These are phyloP conservation scores for Diplodia mutila DNA, from an alignment of 2,329 filamentous ascomycete genomes.

Conservation along the genomic window DNA sequence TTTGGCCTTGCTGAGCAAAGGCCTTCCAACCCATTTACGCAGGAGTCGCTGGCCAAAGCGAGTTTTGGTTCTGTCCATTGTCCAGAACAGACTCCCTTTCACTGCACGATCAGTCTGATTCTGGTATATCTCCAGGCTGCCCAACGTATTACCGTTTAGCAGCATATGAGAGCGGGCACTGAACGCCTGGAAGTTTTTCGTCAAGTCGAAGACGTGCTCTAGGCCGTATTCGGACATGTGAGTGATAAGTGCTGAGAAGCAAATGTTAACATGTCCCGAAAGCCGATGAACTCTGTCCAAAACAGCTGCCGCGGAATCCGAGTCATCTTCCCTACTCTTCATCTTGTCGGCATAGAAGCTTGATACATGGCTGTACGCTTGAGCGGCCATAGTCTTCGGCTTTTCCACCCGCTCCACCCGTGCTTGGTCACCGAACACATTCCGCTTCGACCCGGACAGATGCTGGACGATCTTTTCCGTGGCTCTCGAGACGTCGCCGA, in stretches of 20 bases:
- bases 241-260: constrained; percentile 93
- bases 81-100: constrained; percentile 93
- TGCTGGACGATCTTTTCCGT: constrained; percentile 92
- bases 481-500: constrained; percentile 85
- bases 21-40: constrained; percentile 92
- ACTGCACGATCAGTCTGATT: constrained; percentile 87
- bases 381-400: constrained; percentile 78
- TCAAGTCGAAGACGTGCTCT: constrained; percentile 93
- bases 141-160: constrained; percentile 90
- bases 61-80: constrained; percentile 88
- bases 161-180: constrained; percentile 94
- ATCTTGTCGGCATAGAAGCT: constrained; percentile 90
- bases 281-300: constrained; percentile 86
- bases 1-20: constrained; percentile 73
- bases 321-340: constrained; percentile 54
- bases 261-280: constrained; percentile 84
- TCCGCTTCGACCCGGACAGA: constrained; percentile 82
- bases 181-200: constrained; percentile 96
- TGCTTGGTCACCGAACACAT: constrained; percentile 88
- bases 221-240: constrained; percentile 91
- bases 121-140: constrained; percentile 91
- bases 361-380: constrained; percentile 86
- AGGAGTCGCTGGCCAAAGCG: constrained; percentile 85
- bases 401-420: constrained; percentile 80
- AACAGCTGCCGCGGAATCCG: constrained; percentile 59